phyloP scores from a whole-genome alignment of 768 basidiomycete species.

The Lactarius pseudohatsudake region DNA sequence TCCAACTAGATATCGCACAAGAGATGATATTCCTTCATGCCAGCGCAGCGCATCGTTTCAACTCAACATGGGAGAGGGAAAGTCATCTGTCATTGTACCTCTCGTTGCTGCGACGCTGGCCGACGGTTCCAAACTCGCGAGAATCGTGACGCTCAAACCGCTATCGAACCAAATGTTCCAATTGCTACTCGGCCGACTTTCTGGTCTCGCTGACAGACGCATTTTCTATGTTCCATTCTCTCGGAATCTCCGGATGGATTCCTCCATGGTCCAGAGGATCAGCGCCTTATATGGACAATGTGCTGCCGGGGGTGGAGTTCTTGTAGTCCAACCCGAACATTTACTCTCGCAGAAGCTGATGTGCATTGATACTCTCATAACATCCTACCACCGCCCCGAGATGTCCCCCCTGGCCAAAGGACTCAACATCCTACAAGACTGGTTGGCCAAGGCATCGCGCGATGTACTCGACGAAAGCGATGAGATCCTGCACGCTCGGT shows the following conservation, averaged over 20 bases:
- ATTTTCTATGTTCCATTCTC: slow-evolving; percentile 53
- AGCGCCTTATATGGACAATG: slow-evolving; percentile 41
- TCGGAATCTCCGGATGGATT: slow-evolving; percentile 36
- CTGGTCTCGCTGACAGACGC: slow-evolving; percentile 45
- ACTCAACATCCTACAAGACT: neutral
- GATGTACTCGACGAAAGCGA: slow-evolving; percentile 24
- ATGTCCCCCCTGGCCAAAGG: neutral
- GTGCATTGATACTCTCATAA: slow-evolving; percentile 40
- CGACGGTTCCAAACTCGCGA: slow-evolving; percentile 43
- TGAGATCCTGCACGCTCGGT: slow-evolving; percentile 45
- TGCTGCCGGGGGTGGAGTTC: slow-evolving; percentile 39
- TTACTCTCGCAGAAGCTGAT: slow-evolving; percentile 52
- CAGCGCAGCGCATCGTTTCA: slow-evolving; percentile 44
- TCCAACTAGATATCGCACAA: slow-evolving; percentile 43
- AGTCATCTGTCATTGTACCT: slow-evolving; percentile 54
- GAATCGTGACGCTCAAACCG: slow-evolving; percentile 50
- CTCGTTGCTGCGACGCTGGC: slow-evolving; percentile 42
- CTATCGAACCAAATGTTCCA: slow-evolving; percentile 50
- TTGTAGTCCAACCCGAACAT: slow-evolving; percentile 54
- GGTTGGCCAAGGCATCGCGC: neutral
- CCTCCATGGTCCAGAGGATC: slow-evolving; percentile 32
- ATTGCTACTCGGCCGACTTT: slow-evolving; percentile 44
- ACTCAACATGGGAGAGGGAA: slow-evolving; percentile 61
- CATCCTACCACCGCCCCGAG: neutral
- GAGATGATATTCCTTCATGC: slow-evolving; percentile 49